These are phyloP conservation scores for Populus ilicifolia DNA, from an alignment of 345 rosid species.

Conservation along the genomic window DNA sequence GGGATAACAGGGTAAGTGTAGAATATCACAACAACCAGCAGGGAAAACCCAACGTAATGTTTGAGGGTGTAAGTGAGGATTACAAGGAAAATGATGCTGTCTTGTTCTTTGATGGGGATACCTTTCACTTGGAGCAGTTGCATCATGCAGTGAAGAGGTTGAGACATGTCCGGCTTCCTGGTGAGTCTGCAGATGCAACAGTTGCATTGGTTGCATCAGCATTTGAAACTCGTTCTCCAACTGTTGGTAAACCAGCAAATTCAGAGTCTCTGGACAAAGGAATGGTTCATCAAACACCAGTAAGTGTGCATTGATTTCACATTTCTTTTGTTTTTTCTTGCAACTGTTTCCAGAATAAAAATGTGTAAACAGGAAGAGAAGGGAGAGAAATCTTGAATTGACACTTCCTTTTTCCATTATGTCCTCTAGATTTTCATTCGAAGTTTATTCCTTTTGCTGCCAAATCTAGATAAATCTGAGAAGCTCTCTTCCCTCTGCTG, in stretches of 20 bases:
- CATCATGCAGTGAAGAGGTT: slow-evolving; percentile 27
- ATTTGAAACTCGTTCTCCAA: slow-evolving; percentile 1
- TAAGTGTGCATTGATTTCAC: slow-evolving; percentile 21
- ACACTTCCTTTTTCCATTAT: too few species aligned
- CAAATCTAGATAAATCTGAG: too few species aligned
- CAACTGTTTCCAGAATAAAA: background rate
- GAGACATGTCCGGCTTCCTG: slow-evolving; percentile 27
- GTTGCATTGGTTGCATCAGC: slow-evolving; percentile 6
- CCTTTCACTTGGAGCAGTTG: slow-evolving; percentile 21
- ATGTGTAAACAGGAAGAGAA: background rate
- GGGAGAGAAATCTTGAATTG: too few species aligned
- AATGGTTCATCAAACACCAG: slow-evolving; percentile 22
- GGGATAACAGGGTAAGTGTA: slow-evolving; percentile 20
- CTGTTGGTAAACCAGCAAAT: slow-evolving; percentile 3
- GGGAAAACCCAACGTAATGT: slow-evolving; percentile 18
- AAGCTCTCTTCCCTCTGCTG: too few species aligned
- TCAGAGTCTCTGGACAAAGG: slow-evolving; percentile 23
- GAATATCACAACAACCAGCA: slow-evolving; percentile 26
- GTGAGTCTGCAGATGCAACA: slow-evolving; percentile 10
- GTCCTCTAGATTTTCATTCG: too few species aligned
- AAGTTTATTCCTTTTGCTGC: too few species aligned
- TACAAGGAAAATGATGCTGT: slow-evolving; percentile 29
- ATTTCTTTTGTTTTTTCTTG: background rate
- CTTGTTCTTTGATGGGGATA: slow-evolving; percentile 24
- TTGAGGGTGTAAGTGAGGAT: slow-evolving; percentile 26